Evolutionary conservation across 129 eudicot species (phyloP).

Genomic region (Centaurea solstitialis): DNA sequence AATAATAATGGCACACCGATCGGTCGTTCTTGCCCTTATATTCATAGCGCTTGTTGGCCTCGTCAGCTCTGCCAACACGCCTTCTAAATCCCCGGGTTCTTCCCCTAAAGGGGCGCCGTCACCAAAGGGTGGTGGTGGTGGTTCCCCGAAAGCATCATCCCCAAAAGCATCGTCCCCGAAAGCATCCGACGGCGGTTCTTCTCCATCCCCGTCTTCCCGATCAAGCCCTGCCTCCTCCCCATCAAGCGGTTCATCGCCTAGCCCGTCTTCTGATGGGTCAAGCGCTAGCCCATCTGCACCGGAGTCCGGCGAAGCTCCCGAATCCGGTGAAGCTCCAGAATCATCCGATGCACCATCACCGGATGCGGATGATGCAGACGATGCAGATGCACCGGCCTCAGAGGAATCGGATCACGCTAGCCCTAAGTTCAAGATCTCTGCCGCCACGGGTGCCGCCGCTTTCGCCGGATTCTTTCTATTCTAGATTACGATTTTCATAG

Average conservation of each 20-base stretch:
- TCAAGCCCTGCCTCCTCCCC: conserved; percentile 33
- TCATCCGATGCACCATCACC: conserved; percentile 18
- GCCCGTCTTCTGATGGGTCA: conserved; percentile 39
- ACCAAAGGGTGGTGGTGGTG: conserved; percentile 9
- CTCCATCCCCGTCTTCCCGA: conserved; percentile 22
- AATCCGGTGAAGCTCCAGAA: conserved; percentile 28
- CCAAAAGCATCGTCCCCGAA: conserved; percentile 15
- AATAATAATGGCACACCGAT: conserved; percentile 54
- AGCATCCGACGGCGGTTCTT: neutral
- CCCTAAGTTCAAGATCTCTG: conserved; percentile 30
- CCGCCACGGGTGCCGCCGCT: conserved; percentile 43
- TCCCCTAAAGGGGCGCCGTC: conserved; percentile 24
- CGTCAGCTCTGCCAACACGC: conserved; percentile 36
- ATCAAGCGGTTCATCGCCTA: conserved; percentile 33
- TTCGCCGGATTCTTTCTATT: conserved; percentile 46
- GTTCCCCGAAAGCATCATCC: neutral
- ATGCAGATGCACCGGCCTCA: neutral
- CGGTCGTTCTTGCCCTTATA: conserved; percentile 39
- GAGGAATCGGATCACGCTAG: conserved; percentile 23
- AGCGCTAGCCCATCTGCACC: conserved; percentile 11
- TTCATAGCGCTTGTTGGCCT: conserved; percentile 42
- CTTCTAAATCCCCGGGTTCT: conserved; percentile 29
- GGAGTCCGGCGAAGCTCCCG: conserved; percentile 23
- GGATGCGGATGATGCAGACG: conserved; percentile 2
- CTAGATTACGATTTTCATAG: conserved; percentile 12